Evolutionary conservation across 1,284 basidiomycete genomes (phyloP).

Genomic region (Laetiporus sulphureus): DNA sequence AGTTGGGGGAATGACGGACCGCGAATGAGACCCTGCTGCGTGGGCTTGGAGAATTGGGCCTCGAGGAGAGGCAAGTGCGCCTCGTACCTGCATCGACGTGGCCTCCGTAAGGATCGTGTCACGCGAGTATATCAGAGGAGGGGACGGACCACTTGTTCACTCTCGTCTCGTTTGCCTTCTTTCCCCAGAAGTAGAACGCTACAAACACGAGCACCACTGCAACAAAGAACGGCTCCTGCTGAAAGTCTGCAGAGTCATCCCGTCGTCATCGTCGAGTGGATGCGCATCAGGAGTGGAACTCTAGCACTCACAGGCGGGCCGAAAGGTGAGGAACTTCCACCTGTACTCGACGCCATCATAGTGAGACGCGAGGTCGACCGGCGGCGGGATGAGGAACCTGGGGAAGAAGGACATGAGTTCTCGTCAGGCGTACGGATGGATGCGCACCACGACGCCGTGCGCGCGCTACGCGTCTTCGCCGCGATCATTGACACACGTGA

Average conservation of each 20-base stretch:
- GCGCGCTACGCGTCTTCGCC: too few species aligned
- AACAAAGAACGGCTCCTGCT: conserved; percentile 56
- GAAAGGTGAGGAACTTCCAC: conserved; percentile 74
- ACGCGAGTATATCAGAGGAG: conserved; percentile 11
- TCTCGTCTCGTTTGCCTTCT: conserved; percentile 42
- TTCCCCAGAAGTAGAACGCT: conserved; percentile 47
- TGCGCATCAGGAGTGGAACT: conserved; percentile 2
- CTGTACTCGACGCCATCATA: conserved; percentile 61
- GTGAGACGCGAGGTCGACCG: conserved; percentile 33
- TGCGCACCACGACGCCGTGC: not conserved
- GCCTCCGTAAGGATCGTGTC: not conserved
- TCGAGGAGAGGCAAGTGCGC: conserved; percentile 49
- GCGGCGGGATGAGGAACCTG: conserved; percentile 27
- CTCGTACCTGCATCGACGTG: conserved; percentile 38
- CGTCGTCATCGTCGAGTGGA: too few species aligned
- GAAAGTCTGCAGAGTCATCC: conserved; percentile 45
- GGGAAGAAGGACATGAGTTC: conserved; percentile 13
- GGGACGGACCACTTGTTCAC: conserved; percentile 48
- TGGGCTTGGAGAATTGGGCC: conserved; percentile 64
- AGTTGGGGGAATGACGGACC: conserved; percentile 14
- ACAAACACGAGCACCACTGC: conserved; percentile 48
- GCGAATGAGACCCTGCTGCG: conserved; percentile 30
- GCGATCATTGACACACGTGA: too few species aligned
- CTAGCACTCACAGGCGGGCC: conserved; percentile 65
- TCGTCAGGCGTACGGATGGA: not conserved